A percentile compares a stretch with the other conserved stretches of the same genome.
These are phyloP conservation scores for Phytophthora lateralis DNA, from an alignment of 352 stramenopile species.

Conservation along the genomic window DNA sequence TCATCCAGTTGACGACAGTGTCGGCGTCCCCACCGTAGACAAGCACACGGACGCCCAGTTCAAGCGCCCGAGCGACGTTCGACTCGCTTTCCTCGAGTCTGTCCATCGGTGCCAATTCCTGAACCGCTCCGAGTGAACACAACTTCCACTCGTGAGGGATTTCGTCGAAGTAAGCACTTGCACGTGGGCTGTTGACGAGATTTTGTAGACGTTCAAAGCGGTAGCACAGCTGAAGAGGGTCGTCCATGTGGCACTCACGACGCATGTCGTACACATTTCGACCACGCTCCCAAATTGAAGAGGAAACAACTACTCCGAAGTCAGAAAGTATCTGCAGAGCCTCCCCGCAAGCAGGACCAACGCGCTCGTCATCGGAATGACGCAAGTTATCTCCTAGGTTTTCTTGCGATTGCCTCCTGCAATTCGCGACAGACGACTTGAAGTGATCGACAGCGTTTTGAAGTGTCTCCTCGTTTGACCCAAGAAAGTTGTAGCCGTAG, in stretches of 20 bases:
- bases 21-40: slow-evolving; percentile 77
- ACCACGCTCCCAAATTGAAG: slow-evolving; percentile 21
- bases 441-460: slow-evolving; percentile 26
- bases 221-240: slow-evolving; percentile 66
- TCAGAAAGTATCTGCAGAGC: slow-evolving; percentile 19
- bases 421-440: slow-evolving; percentile 15
- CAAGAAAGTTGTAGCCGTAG: slow-evolving; percentile 51
- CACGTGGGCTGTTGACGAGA: slow-evolving; percentile 55
- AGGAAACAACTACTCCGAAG: slow-evolving; percentile 22
- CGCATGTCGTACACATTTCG: slow-evolving; percentile 80
- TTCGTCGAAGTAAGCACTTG: slow-evolving; percentile 56
- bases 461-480: slow-evolving; percentile 8
- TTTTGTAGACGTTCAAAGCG: slow-evolving; percentile 59
- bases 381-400: slow-evolving; percentile 5
- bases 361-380: not conserved
- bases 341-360: slow-evolving; percentile 23
- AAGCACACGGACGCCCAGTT: slow-evolving; percentile 68
- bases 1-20: slow-evolving; percentile 72
- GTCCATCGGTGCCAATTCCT: slow-evolving; percentile 38
- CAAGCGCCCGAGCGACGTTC: slow-evolving; percentile 53
- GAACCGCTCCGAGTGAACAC: slow-evolving; percentile 41
- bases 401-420: slow-evolving; percentile 3
- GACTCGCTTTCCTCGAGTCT: slow-evolving; percentile 59
- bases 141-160: slow-evolving; percentile 43
- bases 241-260: slow-evolving; percentile 51